Evolutionary conservation across 345 rosid species (phyloP), one percentile per base, ranked within the genome.

Genomic region (Lenwebbia sp.): DNA sequence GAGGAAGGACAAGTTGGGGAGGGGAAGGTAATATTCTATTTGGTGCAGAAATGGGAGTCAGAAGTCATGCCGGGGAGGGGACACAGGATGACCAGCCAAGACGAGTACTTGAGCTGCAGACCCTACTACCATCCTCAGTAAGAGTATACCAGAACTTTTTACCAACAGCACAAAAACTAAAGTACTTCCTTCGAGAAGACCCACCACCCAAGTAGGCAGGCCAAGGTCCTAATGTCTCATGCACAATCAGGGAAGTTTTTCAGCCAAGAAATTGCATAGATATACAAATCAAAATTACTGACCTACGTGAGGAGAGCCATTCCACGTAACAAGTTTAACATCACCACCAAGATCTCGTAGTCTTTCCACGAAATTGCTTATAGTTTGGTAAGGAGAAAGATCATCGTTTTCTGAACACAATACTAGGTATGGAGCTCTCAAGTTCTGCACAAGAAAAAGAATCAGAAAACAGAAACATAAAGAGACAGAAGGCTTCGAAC

Each of bases 241-340:
- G 54, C 22, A 65, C 40, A n/a, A 75, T 52, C 51, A n/a, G 13
- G 52, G 65, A n/a, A 86, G 40, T 33, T 13, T 28, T 49, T 85
- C 54, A 53, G 22, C 54, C n/a, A 84, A 58, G 62, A 65, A 62
- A 83, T 37, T 47, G 85, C 74, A 62, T 5, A 40, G 65, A 76
- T 19, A 47, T 58, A 49, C 54, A 75, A 58, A 25, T 60, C 57
- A 84, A 57, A 83, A 88, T 75, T 86, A 89, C 98, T 87, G 84
- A 96, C 99, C 99, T 91, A 94, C 95, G 70, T 97, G 99, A 89
- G 99, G 95, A 26, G 99, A 96, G 85, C 92, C 95, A 87, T 84
- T 92, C 95, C 95, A 94, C 62, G 91, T 95, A 52, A 97, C 91
- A 54, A 94, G 91, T 92, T 96, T 95, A 58, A 97, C 93, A 83